Percentiles rank a stretch among this genome's conserved stretches.
Conservation (phyloP, 78 protist species). For the Dictyostelium citrinum region DNA sequence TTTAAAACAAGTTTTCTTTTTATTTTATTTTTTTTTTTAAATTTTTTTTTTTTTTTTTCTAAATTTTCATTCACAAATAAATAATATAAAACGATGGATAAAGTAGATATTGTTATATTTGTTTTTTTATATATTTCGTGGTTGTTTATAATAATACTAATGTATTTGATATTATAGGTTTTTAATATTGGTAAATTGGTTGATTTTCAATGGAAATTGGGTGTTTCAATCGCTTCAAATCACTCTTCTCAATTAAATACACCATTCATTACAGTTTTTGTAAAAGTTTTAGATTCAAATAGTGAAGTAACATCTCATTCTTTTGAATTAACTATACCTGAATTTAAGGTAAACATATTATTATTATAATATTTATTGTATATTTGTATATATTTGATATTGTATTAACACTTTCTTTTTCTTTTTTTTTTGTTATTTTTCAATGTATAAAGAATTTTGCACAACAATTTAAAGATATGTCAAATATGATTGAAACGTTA, state of each 20-base stretch:
- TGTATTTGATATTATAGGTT: neutral
- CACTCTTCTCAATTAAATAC: slow-evolving; percentile 35
- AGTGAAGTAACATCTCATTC: slow-evolving; percentile 42
- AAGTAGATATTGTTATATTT: neutral
- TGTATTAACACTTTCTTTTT: too few species aligned
- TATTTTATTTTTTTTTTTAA: neutral
- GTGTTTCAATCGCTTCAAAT: slow-evolving; percentile 57
- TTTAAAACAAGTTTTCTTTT: too few species aligned
- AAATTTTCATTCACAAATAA: neutral
- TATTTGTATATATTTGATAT: too few species aligned
- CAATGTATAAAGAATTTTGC: slow-evolving; percentile 52
- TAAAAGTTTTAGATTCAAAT: slow-evolving; percentile 63
- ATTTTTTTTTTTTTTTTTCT: neutral
- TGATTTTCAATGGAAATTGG: slow-evolving; percentile 79
- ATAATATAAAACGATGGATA: neutral
- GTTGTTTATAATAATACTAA: neutral
- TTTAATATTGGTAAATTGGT: slow-evolving; percentile 54
- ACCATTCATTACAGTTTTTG: slow-evolving; percentile 66
- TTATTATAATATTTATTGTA: neutral
- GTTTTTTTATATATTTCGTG: neutral
- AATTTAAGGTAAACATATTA: slow-evolving; percentile 24
- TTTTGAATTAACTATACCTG: slow-evolving; percentile 63
- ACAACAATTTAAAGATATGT: slow-evolving; percentile 77
- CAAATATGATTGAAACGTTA: slow-evolving; percentile 36
- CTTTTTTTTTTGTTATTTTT: neutral